Conservation (phyloP, 2,329 filamentous ascomycete species). For the Fusarium austroafricanum region DNA sequence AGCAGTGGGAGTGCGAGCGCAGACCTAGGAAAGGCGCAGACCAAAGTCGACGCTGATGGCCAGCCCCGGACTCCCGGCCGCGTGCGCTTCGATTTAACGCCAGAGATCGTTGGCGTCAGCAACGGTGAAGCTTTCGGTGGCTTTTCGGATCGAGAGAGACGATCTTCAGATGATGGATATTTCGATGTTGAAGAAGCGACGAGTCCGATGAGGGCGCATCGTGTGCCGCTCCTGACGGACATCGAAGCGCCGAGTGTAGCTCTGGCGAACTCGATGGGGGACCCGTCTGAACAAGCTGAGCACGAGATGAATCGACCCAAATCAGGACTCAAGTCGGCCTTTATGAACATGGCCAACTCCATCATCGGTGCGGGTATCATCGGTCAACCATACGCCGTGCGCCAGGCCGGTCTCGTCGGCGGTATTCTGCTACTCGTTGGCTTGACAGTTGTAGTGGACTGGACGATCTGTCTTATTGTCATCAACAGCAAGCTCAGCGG, state of each 20-base stretch:
- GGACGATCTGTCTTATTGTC: constrained; percentile 97
- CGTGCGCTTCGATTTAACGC: constrained; percentile 76
- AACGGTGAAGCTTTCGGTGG: constrained; percentile 32
- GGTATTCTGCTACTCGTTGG: constrained; percentile 81
- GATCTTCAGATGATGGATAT: constrained; percentile 54
- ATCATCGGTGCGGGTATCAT: constrained; percentile 87
- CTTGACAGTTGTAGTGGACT: constrained; percentile 89
- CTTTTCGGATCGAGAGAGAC: constrained; percentile 26
- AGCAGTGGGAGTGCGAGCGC: constrained; percentile 27
- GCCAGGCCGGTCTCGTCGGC: constrained; percentile 86
- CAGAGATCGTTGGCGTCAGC: constrained; percentile 55
- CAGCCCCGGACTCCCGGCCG: constrained; percentile 68
- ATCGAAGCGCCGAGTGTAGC: constrained; percentile 84
- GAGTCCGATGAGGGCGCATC: constrained; percentile 60
- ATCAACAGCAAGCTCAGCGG: constrained; percentile 97
- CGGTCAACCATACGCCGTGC: constrained; percentile 94
- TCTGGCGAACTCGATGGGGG: constrained; percentile 67
- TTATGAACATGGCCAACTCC: constrained; percentile 99
- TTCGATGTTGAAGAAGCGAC: constrained; percentile 61
- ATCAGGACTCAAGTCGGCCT: constrained; percentile 86
- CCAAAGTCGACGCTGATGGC: constrained; percentile 36
- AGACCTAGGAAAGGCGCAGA: constrained; percentile 29
- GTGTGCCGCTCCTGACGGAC: constrained; percentile 81
- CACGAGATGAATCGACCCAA: constrained; percentile 76
- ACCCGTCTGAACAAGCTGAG: constrained; percentile 58